Evolutionary conservation across 2,329 filamentous ascomycete genomes (phyloP), one percentile per base, ranked within the genome.

Genomic region (Phialophora macrospora): DNA sequence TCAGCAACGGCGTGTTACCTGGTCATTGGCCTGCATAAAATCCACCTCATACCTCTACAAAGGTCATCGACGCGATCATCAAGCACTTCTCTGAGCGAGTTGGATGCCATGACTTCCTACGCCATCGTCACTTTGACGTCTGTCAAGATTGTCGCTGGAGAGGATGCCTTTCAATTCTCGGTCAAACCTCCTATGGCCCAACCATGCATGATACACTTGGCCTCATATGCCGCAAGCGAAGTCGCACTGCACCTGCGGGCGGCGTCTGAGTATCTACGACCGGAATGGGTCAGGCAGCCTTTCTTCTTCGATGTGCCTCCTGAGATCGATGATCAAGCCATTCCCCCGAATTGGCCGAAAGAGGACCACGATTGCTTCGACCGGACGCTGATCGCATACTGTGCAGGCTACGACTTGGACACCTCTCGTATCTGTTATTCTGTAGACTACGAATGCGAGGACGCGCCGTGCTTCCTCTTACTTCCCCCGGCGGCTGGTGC

Each of bases 381-480:
- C 70, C 82, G 88, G 38, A 91, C 88, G 1, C 76, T 91, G 34
- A 85, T 85, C 55, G 89, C 88, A 38, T 91, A 90, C 73, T 90
- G 88, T 73, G 82, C 88, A 49, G 88, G 87, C 22, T 91, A 90
- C 74, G 84, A 86, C 64, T 80, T 90, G 24, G 87, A 90, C 71
- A 86, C 88, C 2, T 84, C 84, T 12, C 89, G 88, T 62, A 88
- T 91, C 56, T 82, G 84, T 60, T 90, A 90, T 72, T 82, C 82
- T 5, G 83, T 89, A 63, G 83, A 87, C 71, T 81, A 84, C 70
- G 77, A 84, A 63, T 85, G 84, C 67, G 88, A 91, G 74, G 88
- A 91, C 77, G 84, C 83, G 32, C 89, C 89, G 4, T 84, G 85
- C 41, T 91, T 91, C 73, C 83, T 84, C 68, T 80, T 91, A 8